phyloP scores from a whole-genome alignment of 805 yeast species.

The Ogataea nitratoaversa region DNA sequence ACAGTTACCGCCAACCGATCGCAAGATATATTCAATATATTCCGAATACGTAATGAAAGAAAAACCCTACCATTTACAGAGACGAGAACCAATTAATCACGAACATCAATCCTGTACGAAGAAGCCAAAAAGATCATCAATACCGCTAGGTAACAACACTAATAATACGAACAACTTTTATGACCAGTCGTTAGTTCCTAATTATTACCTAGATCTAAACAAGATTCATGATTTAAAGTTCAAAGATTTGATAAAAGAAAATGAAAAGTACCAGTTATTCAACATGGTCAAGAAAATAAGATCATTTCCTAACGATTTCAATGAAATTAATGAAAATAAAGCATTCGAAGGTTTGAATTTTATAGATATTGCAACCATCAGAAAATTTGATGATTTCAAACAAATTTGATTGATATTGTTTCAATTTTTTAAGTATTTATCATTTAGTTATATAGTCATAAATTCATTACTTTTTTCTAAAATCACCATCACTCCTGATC shows the following conservation, averaged over 20 bases:
- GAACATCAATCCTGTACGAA: background rate
- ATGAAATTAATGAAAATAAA: constrained; percentile 7
- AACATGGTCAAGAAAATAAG: constrained; percentile 9
- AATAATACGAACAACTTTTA: background rate
- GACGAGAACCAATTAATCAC: background rate
- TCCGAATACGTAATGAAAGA: background rate
- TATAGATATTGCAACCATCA: constrained; percentile 16
- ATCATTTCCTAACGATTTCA: constrained; percentile 3
- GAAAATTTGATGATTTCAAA: constrained; percentile 8
- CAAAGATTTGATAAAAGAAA: constrained; percentile 8
- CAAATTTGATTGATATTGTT: too few relatives aligned
- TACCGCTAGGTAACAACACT: background rate
- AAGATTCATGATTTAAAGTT: constrained; percentile 2
- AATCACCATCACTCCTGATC: background rate
- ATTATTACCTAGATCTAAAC: constrained; percentile 4
- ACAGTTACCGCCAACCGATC: constrained; percentile 1
- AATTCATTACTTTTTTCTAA: background rate
- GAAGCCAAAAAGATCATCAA: background rate
- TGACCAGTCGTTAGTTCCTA: background rate
- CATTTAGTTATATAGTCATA: too few relatives aligned
- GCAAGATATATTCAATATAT: constrained; percentile 1
- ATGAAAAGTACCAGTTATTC: constrained; percentile 9
- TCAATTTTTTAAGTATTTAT: too few relatives aligned
- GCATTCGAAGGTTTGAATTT: constrained; percentile 19
- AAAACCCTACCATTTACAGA: background rate